phyloP scores from a whole-genome alignment of 2,329 filamentous ascomycete genomes.

The Fusarium sp. region DNA sequence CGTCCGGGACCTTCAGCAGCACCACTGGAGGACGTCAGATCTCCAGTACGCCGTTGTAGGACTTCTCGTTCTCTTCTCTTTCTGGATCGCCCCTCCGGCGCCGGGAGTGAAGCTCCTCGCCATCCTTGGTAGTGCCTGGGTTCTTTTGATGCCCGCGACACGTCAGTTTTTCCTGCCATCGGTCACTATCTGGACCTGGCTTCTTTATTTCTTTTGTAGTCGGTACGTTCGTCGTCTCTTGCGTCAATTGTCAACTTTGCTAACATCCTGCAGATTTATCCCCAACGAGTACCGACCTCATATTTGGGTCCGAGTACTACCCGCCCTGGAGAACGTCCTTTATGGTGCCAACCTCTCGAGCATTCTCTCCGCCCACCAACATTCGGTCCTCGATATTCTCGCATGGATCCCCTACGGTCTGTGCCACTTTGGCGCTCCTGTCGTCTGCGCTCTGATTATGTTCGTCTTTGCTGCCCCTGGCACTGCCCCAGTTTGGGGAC shows the following conservation, averaged over 20 bases:
- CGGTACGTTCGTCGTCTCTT: slow-evolving; percentile 70
- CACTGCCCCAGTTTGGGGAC: slow-evolving; percentile 84
- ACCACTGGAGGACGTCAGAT: slow-evolving; percentile 86
- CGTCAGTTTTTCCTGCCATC: slow-evolving; percentile 93
- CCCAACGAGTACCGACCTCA: slow-evolving; percentile 87
- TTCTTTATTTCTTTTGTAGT: slow-evolving; percentile 92
- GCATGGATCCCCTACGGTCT: slow-evolving; percentile 96
- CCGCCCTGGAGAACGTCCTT: slow-evolving; percentile 93
- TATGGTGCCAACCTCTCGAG: slow-evolving; percentile 97
- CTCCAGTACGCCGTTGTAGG: slow-evolving; percentile 84
- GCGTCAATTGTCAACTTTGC: not conserved
- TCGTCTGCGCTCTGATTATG: slow-evolving; percentile 80
- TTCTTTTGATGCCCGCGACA: slow-evolving; percentile 84
- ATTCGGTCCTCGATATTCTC: slow-evolving; percentile 83
- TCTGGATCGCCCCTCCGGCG: slow-evolving; percentile 84
- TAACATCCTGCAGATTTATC: slow-evolving; percentile 74
- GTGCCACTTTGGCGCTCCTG: slow-evolving; percentile 87
- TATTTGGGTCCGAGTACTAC: slow-evolving; percentile 95
- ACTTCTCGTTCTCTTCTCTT: slow-evolving; percentile 81
- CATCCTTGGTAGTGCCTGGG: slow-evolving; percentile 73
- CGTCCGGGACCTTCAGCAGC: slow-evolving; percentile 77
- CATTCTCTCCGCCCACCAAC: slow-evolving; percentile 90
- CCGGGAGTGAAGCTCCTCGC: slow-evolving; percentile 81
- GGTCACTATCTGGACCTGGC: slow-evolving; percentile 84
- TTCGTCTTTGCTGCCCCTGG: slow-evolving; percentile 92